phyloP scores from a whole-genome alignment of 257 asterid species.

The Solanum peruvianum region DNA sequence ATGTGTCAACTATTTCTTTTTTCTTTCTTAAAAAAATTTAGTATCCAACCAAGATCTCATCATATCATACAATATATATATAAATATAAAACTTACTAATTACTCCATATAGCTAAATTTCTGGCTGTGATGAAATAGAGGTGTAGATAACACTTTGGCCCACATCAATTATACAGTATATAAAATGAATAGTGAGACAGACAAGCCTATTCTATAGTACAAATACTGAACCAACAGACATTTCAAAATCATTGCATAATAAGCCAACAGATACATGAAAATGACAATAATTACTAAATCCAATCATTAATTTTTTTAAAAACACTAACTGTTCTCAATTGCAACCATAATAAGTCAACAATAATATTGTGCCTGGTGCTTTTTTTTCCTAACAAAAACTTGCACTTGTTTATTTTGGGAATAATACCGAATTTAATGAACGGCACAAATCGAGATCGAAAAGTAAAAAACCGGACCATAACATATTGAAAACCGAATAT shows the following conservation, averaged over 20 bases:
- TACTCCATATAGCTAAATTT: not conserved
- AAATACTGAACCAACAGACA: not conserved
- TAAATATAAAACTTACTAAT: no score
- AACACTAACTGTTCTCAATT: no score
- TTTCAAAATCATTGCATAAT: not conserved
- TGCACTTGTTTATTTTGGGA: not conserved
- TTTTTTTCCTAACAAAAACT: no score
- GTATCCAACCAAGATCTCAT: not conserved
- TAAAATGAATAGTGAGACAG: not conserved
- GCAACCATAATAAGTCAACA: not conserved
- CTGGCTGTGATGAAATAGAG: not conserved
- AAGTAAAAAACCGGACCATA: not conserved
- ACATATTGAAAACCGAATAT: not conserved
- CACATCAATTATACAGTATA: not conserved
- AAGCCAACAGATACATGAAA: not conserved
- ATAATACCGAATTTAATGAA: not conserved
- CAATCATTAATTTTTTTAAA: not conserved
- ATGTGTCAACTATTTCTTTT: not conserved
- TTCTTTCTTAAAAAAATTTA: not conserved
- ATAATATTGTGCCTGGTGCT: no score
- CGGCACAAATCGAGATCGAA: not conserved
- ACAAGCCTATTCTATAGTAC: not conserved
- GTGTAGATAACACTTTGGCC: not conserved
- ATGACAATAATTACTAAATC: not conserved
- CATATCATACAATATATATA: not conserved